phyloP scores from a whole-genome alignment of 495 filamentous ascomycete genomes.

The Thermothielavioides terrestris region DNA sequence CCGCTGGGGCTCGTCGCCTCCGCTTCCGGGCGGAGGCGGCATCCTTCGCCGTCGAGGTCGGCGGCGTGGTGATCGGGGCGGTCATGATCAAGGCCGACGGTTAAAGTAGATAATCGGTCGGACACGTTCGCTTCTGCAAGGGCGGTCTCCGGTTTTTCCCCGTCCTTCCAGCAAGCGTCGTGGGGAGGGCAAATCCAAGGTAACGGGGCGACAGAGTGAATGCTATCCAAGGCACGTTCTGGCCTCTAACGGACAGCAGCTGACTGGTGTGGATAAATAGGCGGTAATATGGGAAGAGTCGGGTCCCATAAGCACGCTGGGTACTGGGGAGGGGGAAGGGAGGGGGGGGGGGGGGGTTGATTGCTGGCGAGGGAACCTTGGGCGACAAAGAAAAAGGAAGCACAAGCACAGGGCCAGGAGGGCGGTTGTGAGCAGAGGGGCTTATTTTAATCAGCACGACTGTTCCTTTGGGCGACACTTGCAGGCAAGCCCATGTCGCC shows the following conservation, averaged over 20 bases:
- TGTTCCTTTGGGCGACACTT: no score
- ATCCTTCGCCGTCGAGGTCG: slow-evolving; percentile 31
- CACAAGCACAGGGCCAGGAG: slow-evolving; percentile 2
- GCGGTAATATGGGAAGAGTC: slow-evolving; percentile 37
- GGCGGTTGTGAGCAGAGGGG: not conserved
- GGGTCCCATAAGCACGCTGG: slow-evolving; percentile 21
- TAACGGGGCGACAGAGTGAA: slow-evolving; percentile 9
- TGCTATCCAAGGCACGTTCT: slow-evolving; percentile 28
- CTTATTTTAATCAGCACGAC: slow-evolving; percentile 14
- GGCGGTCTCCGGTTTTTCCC: not conserved
- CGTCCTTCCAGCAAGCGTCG: not conserved
- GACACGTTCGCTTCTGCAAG: not conserved
- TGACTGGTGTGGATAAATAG: slow-evolving; percentile 41
- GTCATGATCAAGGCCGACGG: slow-evolving; percentile 30
- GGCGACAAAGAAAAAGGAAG: slow-evolving; percentile 4
- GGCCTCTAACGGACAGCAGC: slow-evolving; percentile 27
- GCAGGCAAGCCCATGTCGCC: not conserved
- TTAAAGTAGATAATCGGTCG: slow-evolving; percentile 4
- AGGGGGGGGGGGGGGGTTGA: no score
- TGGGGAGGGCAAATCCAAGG: not conserved
- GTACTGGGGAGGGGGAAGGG: no score
- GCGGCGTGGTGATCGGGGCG: slow-evolving; percentile 34
- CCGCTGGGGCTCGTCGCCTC: slow-evolving; percentile 77
- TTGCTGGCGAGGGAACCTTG: slow-evolving; percentile 1
- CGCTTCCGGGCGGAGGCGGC: slow-evolving; percentile 59